Percentiles rank a stretch among this genome's conserved stretches.
Evolutionary conservation across 192 early-diverging fungal species (phyloP).

Genomic region (Coemansia sp.): DNA sequence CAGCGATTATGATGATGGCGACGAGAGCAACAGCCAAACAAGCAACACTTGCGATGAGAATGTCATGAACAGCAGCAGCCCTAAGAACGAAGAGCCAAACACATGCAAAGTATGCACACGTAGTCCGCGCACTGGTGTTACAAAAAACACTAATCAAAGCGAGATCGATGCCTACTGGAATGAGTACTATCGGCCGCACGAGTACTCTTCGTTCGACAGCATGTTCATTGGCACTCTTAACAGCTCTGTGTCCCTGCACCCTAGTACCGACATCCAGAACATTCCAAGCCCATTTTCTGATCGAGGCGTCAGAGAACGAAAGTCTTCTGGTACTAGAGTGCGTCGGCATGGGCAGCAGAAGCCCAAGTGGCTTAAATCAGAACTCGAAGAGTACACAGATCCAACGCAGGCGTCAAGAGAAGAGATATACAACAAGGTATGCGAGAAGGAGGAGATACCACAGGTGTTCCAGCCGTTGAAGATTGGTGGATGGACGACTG

Average conservation of each 20-base stretch:
- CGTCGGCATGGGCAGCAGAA: slow-evolving; percentile 30
- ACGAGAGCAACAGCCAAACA: not conserved
- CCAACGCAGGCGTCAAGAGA: slow-evolving; percentile 35
- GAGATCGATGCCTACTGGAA: slow-evolving; percentile 67
- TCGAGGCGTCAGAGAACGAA: slow-evolving; percentile 12
- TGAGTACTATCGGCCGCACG: slow-evolving; percentile 83
- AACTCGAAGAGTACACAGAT: slow-evolving; percentile 30
- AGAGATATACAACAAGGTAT: slow-evolving; percentile 38
- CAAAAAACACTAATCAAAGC: not conserved
- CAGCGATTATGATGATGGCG: slow-evolving; percentile 10
- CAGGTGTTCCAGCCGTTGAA: slow-evolving; percentile 35
- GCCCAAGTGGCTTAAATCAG: slow-evolving; percentile 49
- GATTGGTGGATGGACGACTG: slow-evolving; percentile 47
- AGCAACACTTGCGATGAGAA: slow-evolving; percentile 8
- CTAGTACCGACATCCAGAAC: slow-evolving; percentile 20
- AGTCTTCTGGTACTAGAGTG: not conserved
- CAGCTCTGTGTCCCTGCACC: slow-evolving; percentile 61
- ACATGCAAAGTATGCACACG: too few species aligned
- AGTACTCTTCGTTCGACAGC: slow-evolving; percentile 72
- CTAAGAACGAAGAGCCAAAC: too few species aligned
- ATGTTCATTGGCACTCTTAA: slow-evolving; percentile 89
- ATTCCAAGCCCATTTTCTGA: slow-evolving; percentile 45
- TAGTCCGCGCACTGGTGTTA: not conserved
- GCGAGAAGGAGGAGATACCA: slow-evolving; percentile 38
- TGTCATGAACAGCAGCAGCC: not conserved